Evolutionary conservation across 2,329 filamentous ascomycete genomes (phyloP).

Genomic region (Chaetomiaceae sp.): DNA sequence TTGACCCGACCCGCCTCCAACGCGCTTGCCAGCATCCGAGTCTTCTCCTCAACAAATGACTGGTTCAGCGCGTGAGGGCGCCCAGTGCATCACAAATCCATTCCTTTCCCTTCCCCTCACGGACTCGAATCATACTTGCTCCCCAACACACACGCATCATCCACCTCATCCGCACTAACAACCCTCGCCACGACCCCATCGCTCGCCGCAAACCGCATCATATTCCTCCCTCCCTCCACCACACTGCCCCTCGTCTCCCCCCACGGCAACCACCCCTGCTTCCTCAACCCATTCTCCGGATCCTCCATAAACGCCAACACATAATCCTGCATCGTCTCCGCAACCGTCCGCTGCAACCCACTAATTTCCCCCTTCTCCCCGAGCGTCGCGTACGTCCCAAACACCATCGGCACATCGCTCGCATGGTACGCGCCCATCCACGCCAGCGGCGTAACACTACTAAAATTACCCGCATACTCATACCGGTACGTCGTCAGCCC

Average conservation of each 20-base stretch:
- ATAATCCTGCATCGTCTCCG: slow-evolving; percentile 24
- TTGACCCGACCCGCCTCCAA: no score
- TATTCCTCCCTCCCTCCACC: slow-evolving; percentile 7
- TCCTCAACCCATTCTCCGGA: slow-evolving; percentile 19
- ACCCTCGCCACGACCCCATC: slow-evolving; percentile 6
- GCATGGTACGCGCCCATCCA: slow-evolving; percentile 33
- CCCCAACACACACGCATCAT: slow-evolving; percentile 19
- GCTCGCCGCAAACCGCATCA: slow-evolving; percentile 18
- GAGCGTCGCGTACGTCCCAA: slow-evolving; percentile 17
- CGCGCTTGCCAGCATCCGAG: no score
- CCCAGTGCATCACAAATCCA: no score
- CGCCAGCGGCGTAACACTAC: slow-evolving; percentile 32
- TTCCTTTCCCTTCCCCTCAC: no score
- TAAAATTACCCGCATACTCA: slow-evolving; percentile 36
- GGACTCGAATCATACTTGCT: slow-evolving; percentile 17
- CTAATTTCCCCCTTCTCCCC: slow-evolving; percentile 4
- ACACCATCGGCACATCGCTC: slow-evolving; percentile 20
- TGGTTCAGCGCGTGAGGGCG: no score
- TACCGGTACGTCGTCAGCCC: slow-evolving; percentile 34
- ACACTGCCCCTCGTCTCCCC: slow-evolving; percentile 8
- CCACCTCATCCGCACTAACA: slow-evolving; percentile 17
- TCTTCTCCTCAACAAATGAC: no score
- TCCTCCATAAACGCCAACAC: slow-evolving; percentile 22
- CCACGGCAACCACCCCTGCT: slow-evolving; percentile 22
- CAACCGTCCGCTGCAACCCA: slow-evolving; percentile 18